phyloP scores from a whole-genome alignment of 108 stramenopile species.

The Nannochloropsis salina region DNA sequence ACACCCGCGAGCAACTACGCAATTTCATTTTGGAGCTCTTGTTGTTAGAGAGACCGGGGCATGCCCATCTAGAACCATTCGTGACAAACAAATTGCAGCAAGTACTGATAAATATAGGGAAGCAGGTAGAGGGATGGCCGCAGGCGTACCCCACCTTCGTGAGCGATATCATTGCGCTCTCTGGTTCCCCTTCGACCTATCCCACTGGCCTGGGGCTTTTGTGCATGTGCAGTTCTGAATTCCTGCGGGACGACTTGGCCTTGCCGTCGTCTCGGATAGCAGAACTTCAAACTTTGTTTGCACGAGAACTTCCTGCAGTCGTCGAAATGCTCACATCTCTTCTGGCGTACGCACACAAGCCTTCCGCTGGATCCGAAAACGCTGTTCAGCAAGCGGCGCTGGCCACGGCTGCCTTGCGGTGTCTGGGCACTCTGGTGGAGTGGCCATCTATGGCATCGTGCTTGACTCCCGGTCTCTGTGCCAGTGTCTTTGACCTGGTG shows the following conservation, averaged over 20 bases:
- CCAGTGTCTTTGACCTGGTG: not conserved
- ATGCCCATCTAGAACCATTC: not conserved
- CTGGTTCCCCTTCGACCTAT: not conserved
- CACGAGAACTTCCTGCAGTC: not conserved
- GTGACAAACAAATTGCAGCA: not conserved
- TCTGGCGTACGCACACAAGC: not conserved
- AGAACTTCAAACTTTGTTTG: not conserved
- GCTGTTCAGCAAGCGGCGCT: not conserved
- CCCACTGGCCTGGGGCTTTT: not conserved
- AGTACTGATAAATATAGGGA: not conserved
- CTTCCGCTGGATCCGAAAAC: not conserved
- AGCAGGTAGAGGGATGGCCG: conserved; percentile 7
- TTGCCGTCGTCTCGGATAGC: conserved; percentile 11
- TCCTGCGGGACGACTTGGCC: not conserved
- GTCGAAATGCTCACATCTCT: not conserved
- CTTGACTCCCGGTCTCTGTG: not conserved
- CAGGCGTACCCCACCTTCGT: not conserved
- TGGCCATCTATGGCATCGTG: not conserved
- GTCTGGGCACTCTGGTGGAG: not conserved
- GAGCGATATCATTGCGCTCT: not conserved
- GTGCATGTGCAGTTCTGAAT: not conserved
- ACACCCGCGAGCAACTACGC: not conserved
- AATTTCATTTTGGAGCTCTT: not conserved
- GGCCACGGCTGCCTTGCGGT: not conserved
- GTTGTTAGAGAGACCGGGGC: not conserved